These are phyloP conservation scores for Ogataea pini DNA, from an alignment of 805 yeast genomes.

Conservation along the genomic window DNA sequence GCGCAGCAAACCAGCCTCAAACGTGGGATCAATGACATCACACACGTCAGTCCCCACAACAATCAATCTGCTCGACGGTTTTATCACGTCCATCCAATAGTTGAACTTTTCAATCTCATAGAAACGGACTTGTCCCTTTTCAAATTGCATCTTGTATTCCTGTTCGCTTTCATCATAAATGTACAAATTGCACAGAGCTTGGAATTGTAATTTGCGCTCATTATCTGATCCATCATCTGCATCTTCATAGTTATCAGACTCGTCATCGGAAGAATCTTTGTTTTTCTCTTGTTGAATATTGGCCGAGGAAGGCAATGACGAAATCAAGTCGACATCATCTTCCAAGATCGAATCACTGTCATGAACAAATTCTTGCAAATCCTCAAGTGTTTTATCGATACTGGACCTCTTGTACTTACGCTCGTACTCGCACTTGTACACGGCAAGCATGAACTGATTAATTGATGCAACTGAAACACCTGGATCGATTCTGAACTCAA, in stretches of 20 bases:
- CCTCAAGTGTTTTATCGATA: constrained; percentile 42
- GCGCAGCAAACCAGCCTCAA: constrained; percentile 54
- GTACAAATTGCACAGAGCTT: constrained; percentile 42
- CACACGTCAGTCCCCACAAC: constrained; percentile 44
- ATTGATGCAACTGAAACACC: constrained; percentile 56
- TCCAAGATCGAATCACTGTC: constrained; percentile 33
- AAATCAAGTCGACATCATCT: constrained; percentile 23
- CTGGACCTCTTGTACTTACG: constrained; percentile 64
- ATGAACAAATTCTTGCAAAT: constrained; percentile 58
- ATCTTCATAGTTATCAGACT: constrained; percentile 34
- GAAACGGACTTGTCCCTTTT: constrained; percentile 38
- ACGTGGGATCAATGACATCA: constrained; percentile 62
- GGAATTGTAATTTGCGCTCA: constrained; percentile 22
- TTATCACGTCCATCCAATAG: constrained; percentile 51
- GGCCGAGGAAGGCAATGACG: constrained; percentile 22
- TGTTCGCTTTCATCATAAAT: constrained; percentile 56
- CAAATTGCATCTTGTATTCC: constrained; percentile 46
- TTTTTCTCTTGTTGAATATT: constrained; percentile 9
- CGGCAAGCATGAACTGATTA: constrained; percentile 59
- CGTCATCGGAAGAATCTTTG: constrained; percentile 14
- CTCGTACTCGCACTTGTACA: constrained; percentile 74
- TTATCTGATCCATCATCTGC: constrained; percentile 30
- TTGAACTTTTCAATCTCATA: constrained; percentile 50
- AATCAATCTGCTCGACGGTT: constrained; percentile 24
- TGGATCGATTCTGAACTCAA: constrained; percentile 74